Conservation (phyloP, 345 rosid genomes). For the Sisymbrium altissimum region DNA sequence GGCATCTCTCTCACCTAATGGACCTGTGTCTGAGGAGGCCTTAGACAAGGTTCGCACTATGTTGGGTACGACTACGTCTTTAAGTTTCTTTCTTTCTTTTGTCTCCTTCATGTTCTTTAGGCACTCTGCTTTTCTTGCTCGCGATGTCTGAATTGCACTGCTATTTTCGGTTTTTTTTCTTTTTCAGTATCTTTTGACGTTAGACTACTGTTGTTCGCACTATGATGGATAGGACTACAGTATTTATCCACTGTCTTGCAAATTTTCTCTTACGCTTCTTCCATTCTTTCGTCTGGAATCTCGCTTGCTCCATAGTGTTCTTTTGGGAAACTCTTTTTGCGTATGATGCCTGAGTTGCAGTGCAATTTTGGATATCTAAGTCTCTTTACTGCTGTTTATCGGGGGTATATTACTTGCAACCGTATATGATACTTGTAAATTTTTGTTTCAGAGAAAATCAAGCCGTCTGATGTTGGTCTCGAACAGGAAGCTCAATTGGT, state of each 20-base stretch:
- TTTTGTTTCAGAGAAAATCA: constrained; percentile 78
- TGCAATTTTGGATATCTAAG: too few species aligned
- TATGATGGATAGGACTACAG: too few species aligned
- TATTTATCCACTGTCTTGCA: too few species aligned
- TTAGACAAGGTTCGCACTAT: constrained; percentile 62
- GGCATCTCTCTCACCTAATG: constrained; percentile 62
- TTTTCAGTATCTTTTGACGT: background rate
- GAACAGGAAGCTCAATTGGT: constrained; percentile 89
- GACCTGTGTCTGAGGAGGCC: constrained; percentile 81
- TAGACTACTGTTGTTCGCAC: too few species aligned
- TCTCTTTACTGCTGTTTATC: too few species aligned
- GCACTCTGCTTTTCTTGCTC: too few species aligned
- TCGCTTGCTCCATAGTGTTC: too few species aligned
- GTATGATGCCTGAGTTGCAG: too few species aligned
- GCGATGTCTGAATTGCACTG: background rate
- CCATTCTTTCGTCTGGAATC: too few species aligned
- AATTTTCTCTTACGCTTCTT: too few species aligned
- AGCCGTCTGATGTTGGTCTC: constrained; percentile 94
- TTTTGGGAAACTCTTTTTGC: too few species aligned
- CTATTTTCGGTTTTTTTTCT: background rate
- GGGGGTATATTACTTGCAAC: too few species aligned
- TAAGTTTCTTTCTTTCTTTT: background rate
- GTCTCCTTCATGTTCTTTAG: background rate
- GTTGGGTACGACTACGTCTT: constrained; percentile 56
- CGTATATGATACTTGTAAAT: constrained; percentile 1